Percentiles rank a stretch among this genome's conserved stretches.
These are phyloP conservation scores for Gossypium schwendimanii DNA, from an alignment of 441 rosid genomes.

Conservation along the genomic window DNA sequence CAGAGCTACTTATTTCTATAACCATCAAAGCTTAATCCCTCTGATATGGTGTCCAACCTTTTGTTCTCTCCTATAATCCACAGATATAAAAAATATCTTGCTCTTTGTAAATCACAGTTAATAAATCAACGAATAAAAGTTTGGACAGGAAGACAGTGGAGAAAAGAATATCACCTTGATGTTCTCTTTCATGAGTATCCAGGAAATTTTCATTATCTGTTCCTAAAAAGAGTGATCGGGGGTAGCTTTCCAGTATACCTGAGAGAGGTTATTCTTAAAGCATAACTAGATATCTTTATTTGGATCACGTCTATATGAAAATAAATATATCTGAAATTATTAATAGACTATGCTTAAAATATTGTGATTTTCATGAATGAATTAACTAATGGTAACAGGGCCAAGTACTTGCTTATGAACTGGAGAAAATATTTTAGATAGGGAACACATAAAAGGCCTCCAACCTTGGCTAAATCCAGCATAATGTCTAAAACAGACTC, in stretches of 20 bases:
- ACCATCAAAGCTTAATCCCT: constrained; percentile 74
- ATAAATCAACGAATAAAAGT: not conserved
- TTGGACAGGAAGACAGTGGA: not conserved
- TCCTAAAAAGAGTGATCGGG: constrained; percentile 68
- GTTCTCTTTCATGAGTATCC: constrained; percentile 81
- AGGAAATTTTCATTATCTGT: constrained; percentile 52
- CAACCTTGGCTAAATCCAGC: not conserved
- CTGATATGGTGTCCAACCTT: constrained; percentile 77
- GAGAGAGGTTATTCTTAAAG: constrained; percentile 8
- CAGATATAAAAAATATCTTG: constrained; percentile 3
- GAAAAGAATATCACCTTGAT: constrained; percentile 46
- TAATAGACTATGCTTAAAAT: constrained; percentile 1
- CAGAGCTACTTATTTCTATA: constrained; percentile 55
- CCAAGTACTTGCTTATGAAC: not conserved
- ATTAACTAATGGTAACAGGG: not conserved
- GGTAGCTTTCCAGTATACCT: constrained; percentile 78
- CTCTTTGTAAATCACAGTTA: not conserved
- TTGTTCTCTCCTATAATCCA: constrained; percentile 54
- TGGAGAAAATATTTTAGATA: not conserved
- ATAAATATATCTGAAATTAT: not conserved
- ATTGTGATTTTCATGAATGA: not conserved
- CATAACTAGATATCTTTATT: not conserved
- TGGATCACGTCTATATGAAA: not conserved
- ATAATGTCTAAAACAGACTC: not conserved
- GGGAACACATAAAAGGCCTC: not conserved